Evolutionary conservation across 2,329 filamentous ascomycete species (phyloP).

Genomic region (Huntiella moniliformis): DNA sequence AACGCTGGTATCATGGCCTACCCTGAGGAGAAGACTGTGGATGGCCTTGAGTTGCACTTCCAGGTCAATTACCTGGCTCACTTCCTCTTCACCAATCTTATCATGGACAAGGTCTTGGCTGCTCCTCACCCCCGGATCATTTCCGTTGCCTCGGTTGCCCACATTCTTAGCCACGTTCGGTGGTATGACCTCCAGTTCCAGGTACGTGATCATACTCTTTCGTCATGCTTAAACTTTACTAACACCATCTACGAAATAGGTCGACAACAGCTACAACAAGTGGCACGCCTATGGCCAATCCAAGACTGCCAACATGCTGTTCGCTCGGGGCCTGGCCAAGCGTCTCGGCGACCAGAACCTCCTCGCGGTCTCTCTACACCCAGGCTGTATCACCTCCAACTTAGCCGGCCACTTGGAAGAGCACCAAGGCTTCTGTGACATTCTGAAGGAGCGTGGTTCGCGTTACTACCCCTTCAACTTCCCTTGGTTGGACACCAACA

Average conservation of each 20-base stretch:
- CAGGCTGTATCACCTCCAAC: conserved; percentile 13
- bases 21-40: conserved; percentile 18
- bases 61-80: conserved; percentile 27
- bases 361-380: conserved; percentile 12
- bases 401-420: conserved; percentile 5
- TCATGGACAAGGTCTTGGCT: conserved; percentile 13
- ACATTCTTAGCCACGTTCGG: conserved; percentile 17
- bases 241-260: neutral
- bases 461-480: neutral
- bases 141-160: conserved; percentile 21
- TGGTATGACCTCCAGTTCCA: conserved; percentile 18
- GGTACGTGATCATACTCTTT: neutral
- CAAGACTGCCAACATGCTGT: conserved; percentile 18
- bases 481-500: neutral
- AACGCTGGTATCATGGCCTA: conserved; percentile 26
- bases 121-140: conserved; percentile 19
- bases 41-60: conserved; percentile 27
- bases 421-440: neutral
- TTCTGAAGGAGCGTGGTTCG: neutral
- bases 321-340: conserved; percentile 12
- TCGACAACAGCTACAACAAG: conserved; percentile 11
- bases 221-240: neutral
- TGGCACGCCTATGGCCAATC: conserved; percentile 16
- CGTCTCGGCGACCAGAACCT: conserved; percentile 7
- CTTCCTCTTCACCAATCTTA: conserved; percentile 26